Evolutionary conservation across 345 rosid genomes (phyloP).

Genomic region (Citrus unshiu): DNA sequence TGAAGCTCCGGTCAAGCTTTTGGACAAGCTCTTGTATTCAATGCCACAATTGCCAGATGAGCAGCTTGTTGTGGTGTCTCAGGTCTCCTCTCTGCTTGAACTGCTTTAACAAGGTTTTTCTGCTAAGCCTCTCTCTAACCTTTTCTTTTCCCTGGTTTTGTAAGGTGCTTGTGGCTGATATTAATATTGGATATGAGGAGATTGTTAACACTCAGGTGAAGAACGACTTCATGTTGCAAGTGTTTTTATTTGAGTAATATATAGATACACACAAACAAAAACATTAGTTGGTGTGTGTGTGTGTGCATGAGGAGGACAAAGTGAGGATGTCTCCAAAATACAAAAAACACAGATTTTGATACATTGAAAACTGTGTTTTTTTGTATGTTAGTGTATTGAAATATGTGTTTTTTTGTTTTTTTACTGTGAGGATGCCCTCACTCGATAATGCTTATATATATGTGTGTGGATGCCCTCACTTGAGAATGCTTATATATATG

Average conservation of each 20-base stretch:
- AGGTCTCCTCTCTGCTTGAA: constrained; percentile 32
- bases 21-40: constrained; percentile 64
- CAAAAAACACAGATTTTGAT: too few species aligned
- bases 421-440: too few species aligned
- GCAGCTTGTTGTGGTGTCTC: constrained; percentile 72
- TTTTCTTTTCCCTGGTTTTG: background rate
- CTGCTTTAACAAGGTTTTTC: background rate
- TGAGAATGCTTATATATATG: too few species aligned
- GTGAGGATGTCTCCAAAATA: too few species aligned
- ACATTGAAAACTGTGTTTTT: too few species aligned
- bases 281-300: too few species aligned
- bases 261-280: too few species aligned
- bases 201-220: constrained; percentile 68
- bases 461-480: too few species aligned
- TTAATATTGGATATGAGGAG: constrained; percentile 69
- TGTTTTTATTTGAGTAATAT: constrained; percentile 1
- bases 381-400: too few species aligned
- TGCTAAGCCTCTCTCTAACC: background rate
- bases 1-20: constrained; percentile 70
- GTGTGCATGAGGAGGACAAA: too few species aligned
- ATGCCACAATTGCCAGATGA: constrained; percentile 58
- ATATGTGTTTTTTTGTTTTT: too few species aligned
- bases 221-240: background rate
- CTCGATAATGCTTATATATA: too few species aligned
- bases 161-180: constrained; percentile 71